phyloP scores from a whole-genome alignment of 257 asterid species.

The Paraleonurus japonicus region DNA sequence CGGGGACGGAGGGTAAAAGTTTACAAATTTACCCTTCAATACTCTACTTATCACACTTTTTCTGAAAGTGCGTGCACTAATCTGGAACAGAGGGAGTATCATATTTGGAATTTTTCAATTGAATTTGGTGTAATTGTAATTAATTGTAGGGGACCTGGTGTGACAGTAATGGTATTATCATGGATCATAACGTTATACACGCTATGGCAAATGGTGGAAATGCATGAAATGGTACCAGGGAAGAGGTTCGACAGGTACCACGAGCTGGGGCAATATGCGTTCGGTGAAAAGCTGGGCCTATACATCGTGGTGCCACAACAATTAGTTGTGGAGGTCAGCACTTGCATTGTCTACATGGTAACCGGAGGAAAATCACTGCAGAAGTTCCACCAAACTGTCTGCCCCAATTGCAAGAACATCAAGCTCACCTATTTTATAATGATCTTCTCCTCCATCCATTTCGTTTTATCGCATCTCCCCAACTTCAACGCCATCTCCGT shows the following conservation, averaged over 20 bases:
- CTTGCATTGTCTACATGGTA: slow-evolving; percentile 49
- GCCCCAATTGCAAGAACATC: slow-evolving; percentile 31
- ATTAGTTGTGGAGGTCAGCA: slow-evolving; percentile 44
- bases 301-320: slow-evolving; percentile 51
- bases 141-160: slow-evolving; percentile 43
- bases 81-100: too few relatives aligned
- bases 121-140: too few relatives aligned
- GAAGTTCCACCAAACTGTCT: slow-evolving; percentile 32
- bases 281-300: slow-evolving; percentile 44
- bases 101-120: too few relatives aligned
- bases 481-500: slow-evolving; percentile 47
- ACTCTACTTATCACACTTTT: too few relatives aligned
- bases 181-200: slow-evolving; percentile 53
- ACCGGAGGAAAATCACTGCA: slow-evolving; percentile 47
- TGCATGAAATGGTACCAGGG: slow-evolving; percentile 49
- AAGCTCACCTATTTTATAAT: slow-evolving; percentile 45
- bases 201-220: slow-evolving; percentile 52
- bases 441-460: slow-evolving; percentile 41
- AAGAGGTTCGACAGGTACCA: slow-evolving; percentile 54
- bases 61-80: too few relatives aligned
- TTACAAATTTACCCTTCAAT: too few relatives aligned
- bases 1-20: too few relatives aligned
- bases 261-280: slow-evolving; percentile 44
- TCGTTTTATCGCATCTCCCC: slow-evolving; percentile 43
- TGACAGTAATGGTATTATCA: slow-evolving; percentile 32